Conservation (phyloP, 257 asterid species). For the Solanum tarapatanum region DNA sequence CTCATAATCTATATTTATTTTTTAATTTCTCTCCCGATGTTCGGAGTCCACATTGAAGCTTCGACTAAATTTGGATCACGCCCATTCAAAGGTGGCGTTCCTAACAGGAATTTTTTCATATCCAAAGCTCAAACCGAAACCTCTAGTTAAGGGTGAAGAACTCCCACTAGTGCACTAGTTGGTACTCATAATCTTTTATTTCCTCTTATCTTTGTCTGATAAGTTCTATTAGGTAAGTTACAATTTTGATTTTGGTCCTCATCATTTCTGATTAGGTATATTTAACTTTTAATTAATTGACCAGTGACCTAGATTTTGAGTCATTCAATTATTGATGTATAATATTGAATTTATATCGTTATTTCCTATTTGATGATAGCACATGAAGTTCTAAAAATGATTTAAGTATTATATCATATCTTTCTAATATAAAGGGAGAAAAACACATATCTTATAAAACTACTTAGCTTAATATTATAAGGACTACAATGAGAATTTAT, state of each 20-base stretch:
- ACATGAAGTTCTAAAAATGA: not conserved
- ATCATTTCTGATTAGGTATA: not conserved
- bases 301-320: not conserved
- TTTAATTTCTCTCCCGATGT: accelerated
- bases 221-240: not conserved
- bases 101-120: accelerated
- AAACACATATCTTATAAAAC: not conserved
- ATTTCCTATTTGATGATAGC: not conserved
- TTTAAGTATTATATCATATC: not conserved
- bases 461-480: not conserved
- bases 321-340: not conserved
- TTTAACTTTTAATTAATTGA: not conserved
- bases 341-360: not conserved
- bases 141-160: not conserved
- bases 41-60: too few species aligned
- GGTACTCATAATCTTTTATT: not conserved
- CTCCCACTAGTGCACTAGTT: not conserved
- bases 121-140: accelerated
- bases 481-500: not conserved
- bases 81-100: too few species aligned
- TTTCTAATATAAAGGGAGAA: not conserved
- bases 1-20: not conserved
- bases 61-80: not conserved
- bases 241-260: not conserved
- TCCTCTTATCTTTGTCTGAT: not conserved